These are phyloP conservation scores for Orbilia brochopaga DNA, from an alignment of 2,329 filamentous ascomycete species.

Conservation along the genomic window DNA sequence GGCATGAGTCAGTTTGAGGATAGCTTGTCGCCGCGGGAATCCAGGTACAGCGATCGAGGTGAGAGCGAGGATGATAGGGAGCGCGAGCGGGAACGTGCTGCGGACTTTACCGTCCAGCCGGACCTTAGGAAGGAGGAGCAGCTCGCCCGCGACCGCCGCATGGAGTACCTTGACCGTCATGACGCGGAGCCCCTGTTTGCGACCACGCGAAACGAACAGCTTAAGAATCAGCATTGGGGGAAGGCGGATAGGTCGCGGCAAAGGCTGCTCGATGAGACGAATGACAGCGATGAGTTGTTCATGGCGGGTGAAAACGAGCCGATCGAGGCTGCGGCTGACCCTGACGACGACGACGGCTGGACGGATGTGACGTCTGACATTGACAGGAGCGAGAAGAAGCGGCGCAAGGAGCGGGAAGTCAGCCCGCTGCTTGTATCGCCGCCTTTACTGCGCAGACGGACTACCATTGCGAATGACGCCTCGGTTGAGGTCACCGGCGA, in stretches of 20 bases:
- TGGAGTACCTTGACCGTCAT: constrained; percentile 21
- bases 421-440: neutral
- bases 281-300: neutral
- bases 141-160: constrained; percentile 10
- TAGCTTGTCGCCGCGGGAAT: neutral
- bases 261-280: neutral
- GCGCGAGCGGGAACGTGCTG: neutral
- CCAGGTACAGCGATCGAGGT: too few relatives aligned
- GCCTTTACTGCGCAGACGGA: neutral
- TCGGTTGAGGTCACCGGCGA: constrained; percentile 12
- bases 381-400: neutral
- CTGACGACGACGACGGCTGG: neutral
- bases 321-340: neutral
- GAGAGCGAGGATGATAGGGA: neutral
- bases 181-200: constrained; percentile 34
- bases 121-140: constrained; percentile 11
- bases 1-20: neutral
- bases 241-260: constrained; percentile 17
- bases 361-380: neutral
- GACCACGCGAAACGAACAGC: constrained; percentile 33
- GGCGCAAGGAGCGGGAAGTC: neutral
- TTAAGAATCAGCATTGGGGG: constrained; percentile 38
- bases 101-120: neutral
- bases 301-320: neutral
- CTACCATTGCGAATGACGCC: neutral